Evolutionary conservation across 257 asterid species (phyloP).

Genomic region (Haberlea rhodopensis): DNA sequence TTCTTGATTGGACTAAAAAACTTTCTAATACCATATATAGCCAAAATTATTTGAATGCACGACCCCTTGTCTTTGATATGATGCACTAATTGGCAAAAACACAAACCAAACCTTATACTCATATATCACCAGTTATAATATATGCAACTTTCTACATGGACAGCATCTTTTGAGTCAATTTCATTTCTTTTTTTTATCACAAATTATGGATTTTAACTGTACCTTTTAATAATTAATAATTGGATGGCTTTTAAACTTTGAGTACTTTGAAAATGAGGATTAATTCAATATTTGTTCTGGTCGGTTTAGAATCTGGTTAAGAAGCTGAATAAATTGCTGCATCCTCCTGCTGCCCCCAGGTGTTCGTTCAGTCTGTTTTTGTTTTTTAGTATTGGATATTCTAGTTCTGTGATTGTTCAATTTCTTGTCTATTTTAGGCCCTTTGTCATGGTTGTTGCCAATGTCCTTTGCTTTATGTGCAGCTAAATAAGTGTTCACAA

Average conservation of each 20-base stretch:
- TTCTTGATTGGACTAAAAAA: neutral
- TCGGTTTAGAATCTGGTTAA: neutral
- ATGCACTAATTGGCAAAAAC: conserved; percentile 3
- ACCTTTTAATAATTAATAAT: no score
- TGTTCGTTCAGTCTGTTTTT: conserved; percentile 4
- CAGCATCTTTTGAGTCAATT: neutral
- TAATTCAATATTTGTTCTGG: conserved; percentile 7
- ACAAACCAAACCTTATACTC: neutral
- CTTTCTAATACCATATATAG: neutral
- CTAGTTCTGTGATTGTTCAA: neutral
- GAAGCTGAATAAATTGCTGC: conserved; percentile 17
- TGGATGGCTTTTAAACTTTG: neutral
- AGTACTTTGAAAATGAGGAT: neutral
- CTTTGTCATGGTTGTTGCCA: neutral
- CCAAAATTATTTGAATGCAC: conserved; percentile 6
- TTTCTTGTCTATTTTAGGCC: neutral
- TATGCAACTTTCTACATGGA: neutral
- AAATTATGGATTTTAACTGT: neutral
- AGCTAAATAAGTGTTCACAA: conserved; percentile 11
- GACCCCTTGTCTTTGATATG: neutral
- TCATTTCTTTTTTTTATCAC: neutral
- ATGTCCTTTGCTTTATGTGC: neutral
- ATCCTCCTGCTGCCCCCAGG: conserved; percentile 4
- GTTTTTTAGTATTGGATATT: conserved; percentile 1
- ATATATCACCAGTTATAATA: conserved; percentile 1